A percentile compares a stretch with the other conserved stretches of the same genome.
Conservation (phyloP, 495 filamentous ascomycete genomes). For the Podospora bellae-mahoneyi region DNA sequence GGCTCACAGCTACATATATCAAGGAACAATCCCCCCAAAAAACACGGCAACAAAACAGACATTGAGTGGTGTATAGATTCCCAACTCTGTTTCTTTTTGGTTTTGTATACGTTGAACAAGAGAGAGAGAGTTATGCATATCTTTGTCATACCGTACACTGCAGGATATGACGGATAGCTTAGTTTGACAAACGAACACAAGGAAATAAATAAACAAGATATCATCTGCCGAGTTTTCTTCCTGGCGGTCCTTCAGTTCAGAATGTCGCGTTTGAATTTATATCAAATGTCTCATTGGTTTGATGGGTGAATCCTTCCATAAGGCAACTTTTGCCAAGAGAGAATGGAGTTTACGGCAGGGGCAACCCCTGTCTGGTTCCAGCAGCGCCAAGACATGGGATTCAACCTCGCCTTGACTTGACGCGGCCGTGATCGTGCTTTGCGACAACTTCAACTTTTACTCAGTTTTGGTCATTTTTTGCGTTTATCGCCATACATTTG, state of each 20-base stretch:
- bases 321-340: not conserved
- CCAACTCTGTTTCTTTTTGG: not conserved
- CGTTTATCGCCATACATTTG: not conserved
- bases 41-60: not conserved
- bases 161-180: not conserved
- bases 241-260: not conserved
- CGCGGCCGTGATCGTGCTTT: not conserved
- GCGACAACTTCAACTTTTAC: not conserved
- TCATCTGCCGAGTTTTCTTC: not conserved
- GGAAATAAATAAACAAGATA: not conserved
- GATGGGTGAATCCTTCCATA: not conserved
- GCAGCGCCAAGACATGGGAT: not conserved
- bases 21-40: not conserved
- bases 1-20: not conserved
- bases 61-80: not conserved
- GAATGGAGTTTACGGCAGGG: not conserved
- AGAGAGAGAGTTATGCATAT: not conserved
- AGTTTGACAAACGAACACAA: not conserved
- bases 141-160: not conserved
- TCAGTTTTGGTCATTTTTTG: not conserved
- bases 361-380: not conserved
- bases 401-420: too few relatives aligned
- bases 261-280: not conserved
- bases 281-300: not conserved
- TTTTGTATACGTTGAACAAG: not conserved